Percentiles rank a stretch among this genome's conserved stretches.
These are phyloP conservation scores for Suhomyces guaymorum DNA, from an alignment of 1,139 yeast species.

Conservation along the genomic window DNA sequence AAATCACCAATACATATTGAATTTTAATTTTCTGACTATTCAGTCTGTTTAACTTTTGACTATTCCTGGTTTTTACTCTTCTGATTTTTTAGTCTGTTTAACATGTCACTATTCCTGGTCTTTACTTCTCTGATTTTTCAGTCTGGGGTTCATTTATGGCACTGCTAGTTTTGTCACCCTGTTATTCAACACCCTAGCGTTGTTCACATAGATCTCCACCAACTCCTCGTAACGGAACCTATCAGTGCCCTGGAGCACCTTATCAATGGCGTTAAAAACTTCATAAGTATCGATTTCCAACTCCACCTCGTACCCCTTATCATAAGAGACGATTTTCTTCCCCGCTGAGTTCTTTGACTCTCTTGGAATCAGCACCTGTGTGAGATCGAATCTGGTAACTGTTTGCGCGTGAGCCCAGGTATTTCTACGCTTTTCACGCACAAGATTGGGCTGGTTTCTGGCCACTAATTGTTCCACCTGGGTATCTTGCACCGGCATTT, in stretches of 20 bases:
- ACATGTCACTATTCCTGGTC: not conserved
- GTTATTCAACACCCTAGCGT: conserved; percentile 57
- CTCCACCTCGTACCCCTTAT: conserved; percentile 58
- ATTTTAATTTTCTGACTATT: no score
- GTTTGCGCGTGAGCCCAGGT: conserved; percentile 69
- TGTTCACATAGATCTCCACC: conserved; percentile 70
- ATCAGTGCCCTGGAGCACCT: conserved; percentile 49
- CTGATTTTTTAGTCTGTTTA: no score
- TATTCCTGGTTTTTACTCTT: no score
- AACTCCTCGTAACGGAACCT: conserved; percentile 67
- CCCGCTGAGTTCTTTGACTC: conserved; percentile 47
- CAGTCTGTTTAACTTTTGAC: no score
- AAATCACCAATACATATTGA: no score
- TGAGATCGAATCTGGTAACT: conserved; percentile 68
- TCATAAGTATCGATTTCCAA: conserved; percentile 71
- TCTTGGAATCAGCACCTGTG: conserved; percentile 56
- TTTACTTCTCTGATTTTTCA: not conserved
- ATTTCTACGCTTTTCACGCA: conserved; percentile 63
- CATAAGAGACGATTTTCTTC: conserved; percentile 40
- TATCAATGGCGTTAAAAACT: conserved; percentile 62
- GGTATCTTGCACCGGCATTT: conserved; percentile 66
- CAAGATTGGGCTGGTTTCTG: conserved; percentile 47
- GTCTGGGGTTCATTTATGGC: conserved; percentile 1
- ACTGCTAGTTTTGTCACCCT: conserved; percentile 46
- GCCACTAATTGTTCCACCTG: conserved; percentile 43